phyloP scores from a whole-genome alignment of 148 eudicot species.

The Silene latifolia region DNA sequence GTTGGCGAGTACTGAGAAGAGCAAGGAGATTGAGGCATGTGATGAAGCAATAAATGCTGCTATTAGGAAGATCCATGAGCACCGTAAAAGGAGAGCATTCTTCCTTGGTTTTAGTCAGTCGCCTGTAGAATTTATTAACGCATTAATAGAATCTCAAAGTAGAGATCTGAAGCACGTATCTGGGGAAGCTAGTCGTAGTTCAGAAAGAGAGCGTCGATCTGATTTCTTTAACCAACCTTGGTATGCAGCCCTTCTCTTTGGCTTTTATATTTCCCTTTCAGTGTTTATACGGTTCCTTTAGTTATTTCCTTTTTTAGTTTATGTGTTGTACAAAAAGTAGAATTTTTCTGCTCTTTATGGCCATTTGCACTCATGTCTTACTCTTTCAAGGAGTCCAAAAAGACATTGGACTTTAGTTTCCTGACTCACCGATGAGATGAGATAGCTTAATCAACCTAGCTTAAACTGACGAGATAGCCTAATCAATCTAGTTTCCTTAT shows the following conservation, averaged over 20 bases:
- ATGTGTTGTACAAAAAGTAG: too few relatives aligned
- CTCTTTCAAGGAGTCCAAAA: not conserved
- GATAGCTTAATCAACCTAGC: not conserved
- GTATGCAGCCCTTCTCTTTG: constrained; percentile 34
- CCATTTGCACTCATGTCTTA: not conserved
- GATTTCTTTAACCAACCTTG: constrained; percentile 94
- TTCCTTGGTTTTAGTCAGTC: constrained; percentile 97
- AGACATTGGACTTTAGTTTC: not conserved
- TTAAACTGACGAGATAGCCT: too few relatives aligned
- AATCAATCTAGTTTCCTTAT: not conserved
- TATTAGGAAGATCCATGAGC: constrained; percentile 89
- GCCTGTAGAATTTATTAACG: constrained; percentile 81
- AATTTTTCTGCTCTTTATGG: not conserved
- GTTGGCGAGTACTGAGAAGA: constrained; percentile 80
- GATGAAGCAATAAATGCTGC: constrained; percentile 84
- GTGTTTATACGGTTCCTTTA: not conserved
- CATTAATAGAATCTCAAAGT: constrained; percentile 79
- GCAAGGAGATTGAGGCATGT: constrained; percentile 75
- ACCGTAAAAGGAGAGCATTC: constrained; percentile 77
- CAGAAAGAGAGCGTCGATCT: constrained; percentile 74
- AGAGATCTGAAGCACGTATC: constrained; percentile 74
- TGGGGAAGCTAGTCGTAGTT: constrained; percentile 73
- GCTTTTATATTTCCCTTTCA: not conserved
- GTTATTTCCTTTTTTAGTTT: not conserved
- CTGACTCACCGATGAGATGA: not conserved